phyloP scores from a whole-genome alignment of 768 basidiomycete species.

The Bullera alba region DNA sequence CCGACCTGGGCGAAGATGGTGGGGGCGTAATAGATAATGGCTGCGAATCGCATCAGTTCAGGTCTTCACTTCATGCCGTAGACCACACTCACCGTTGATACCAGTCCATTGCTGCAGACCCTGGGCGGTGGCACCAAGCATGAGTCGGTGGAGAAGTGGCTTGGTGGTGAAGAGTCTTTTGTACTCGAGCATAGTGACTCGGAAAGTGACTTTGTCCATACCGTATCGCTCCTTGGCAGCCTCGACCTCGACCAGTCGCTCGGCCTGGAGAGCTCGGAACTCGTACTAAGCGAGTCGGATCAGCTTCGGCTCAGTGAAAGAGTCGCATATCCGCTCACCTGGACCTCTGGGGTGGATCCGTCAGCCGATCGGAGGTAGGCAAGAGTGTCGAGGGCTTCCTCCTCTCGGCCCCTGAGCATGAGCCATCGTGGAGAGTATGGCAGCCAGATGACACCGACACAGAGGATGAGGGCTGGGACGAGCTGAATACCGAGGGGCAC shows the following conservation, averaged over 20 bases:
- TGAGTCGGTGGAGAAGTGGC: constrained; percentile 55
- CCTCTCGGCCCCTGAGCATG: constrained; percentile 62
- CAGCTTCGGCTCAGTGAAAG: too few relatives aligned
- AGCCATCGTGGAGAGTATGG: constrained; percentile 70
- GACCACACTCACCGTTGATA: constrained; percentile 51
- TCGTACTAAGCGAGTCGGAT: too few relatives aligned
- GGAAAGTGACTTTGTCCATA: constrained; percentile 49
- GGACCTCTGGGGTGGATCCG: constrained; percentile 59
- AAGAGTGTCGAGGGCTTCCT: constrained; percentile 62
- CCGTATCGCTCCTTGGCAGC: constrained; percentile 53
- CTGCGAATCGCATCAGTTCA: constrained; percentile 2
- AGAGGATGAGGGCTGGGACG: constrained; percentile 65
- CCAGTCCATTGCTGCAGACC: constrained; percentile 82
- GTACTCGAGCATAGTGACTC: constrained; percentile 59
- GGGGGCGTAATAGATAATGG: constrained; percentile 66
- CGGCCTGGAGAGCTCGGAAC: constrained; percentile 54
- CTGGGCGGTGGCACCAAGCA: constrained; percentile 59
- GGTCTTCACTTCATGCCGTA: neutral
- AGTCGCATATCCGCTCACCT: too few relatives aligned
- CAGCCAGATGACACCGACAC: constrained; percentile 65
- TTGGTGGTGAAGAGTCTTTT: constrained; percentile 54
- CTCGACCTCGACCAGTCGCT: constrained; percentile 67
- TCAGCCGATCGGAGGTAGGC: constrained; percentile 57
- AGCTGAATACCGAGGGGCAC: constrained; percentile 68
- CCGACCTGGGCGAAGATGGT: constrained; percentile 60